phyloP scores from a whole-genome alignment of 352 stramenopile genomes.

The Phytophthora agathidicida region DNA sequence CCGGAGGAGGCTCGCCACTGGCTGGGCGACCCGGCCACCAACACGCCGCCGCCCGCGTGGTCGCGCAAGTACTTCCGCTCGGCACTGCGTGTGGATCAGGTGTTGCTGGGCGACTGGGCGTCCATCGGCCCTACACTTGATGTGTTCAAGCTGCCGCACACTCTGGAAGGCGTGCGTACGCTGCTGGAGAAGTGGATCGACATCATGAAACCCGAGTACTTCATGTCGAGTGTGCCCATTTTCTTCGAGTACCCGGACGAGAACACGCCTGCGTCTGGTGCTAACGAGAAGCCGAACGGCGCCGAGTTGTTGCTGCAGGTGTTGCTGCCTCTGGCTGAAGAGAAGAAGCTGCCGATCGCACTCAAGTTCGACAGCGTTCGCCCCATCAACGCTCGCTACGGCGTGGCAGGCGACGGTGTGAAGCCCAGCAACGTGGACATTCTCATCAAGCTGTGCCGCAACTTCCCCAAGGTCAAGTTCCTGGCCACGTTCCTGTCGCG shows the following conservation, averaged over 20 bases:
- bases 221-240: constrained; percentile 94
- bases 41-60: constrained; percentile 50
- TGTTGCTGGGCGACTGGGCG: constrained; percentile 87
- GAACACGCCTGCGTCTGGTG: constrained; percentile 19
- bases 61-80: constrained; percentile 86
- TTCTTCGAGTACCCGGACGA: constrained; percentile 80
- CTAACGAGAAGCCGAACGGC: constrained; percentile 41
- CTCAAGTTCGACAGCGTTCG: constrained; percentile 95
- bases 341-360: constrained; percentile 89
- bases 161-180: constrained; percentile 75
- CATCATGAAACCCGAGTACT: constrained; percentile 93
- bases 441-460: constrained; percentile 84
- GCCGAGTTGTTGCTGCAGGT: constrained; percentile 87
- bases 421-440: constrained; percentile 89
- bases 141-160: constrained; percentile 58
- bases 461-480: constrained; percentile 93
- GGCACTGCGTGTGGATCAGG: constrained; percentile 91
- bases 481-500: constrained; percentile 94
- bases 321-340: constrained; percentile 89
- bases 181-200: constrained; percentile 92
- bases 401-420: constrained; percentile 91
- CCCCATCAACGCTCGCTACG: constrained; percentile 82
- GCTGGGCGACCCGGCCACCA: constrained; percentile 48
- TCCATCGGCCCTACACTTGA: constrained; percentile 75
- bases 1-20: constrained; percentile 63